These are phyloP conservation scores for Bidens hawaiensis DNA, from an alignment of 140 eudicot genomes.

Conservation along the genomic window DNA sequence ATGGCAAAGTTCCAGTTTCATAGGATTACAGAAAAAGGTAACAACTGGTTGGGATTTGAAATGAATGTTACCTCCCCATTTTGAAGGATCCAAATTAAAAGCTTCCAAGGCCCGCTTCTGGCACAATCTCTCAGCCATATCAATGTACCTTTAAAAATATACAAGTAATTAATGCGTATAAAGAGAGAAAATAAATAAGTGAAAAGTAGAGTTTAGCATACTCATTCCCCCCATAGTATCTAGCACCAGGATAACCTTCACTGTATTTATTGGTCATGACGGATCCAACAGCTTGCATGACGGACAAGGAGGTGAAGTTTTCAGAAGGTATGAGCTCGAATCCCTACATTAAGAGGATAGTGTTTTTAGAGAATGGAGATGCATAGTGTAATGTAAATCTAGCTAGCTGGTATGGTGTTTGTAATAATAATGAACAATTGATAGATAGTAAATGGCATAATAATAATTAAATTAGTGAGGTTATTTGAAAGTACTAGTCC, in stretches of 20 bases:
- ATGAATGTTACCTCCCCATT: conserved; percentile 75
- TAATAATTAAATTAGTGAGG: too few relatives aligned
- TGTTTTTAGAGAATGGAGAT: too few relatives aligned
- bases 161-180: conserved; percentile 8
- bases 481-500: too few relatives aligned
- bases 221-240: conserved; percentile 97
- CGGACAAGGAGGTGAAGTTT: conserved; percentile 79
- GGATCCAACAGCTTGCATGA: conserved; percentile 97
- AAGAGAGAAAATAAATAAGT: not conserved
- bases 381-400: too few relatives aligned
- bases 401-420: too few relatives aligned
- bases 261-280: conserved; percentile 97
- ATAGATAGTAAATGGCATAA: too few relatives aligned
- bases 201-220: conserved; percentile 23
- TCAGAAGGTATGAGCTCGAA: conserved; percentile 90
- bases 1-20: not conserved
- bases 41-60: not conserved
- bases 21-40: not conserved
- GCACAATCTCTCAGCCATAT: conserved; percentile 85
- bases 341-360: conserved; percentile 49
- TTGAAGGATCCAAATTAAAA: conserved; percentile 70
- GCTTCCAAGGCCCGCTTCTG: conserved; percentile 85
- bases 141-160: conserved; percentile 57
- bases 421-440: too few relatives aligned
- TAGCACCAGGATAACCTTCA: conserved; percentile 95